Conservation (phyloP, 768 basidiomycete species). For the Strobilomyces echinocephalus region DNA sequence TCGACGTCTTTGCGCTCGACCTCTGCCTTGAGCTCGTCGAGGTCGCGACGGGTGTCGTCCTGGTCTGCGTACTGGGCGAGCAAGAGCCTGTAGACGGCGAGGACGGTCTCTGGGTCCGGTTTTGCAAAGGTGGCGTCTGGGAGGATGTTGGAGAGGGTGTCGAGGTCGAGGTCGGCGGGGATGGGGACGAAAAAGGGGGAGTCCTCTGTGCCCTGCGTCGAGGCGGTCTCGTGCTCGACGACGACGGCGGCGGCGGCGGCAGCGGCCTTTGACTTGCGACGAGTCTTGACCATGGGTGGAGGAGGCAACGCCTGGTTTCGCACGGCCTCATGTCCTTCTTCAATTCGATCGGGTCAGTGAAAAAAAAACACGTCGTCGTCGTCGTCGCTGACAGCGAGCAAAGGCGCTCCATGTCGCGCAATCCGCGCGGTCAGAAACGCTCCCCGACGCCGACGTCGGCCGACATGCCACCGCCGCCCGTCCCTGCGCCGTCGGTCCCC, state of each 20-base stretch:
- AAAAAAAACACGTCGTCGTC: background rate
- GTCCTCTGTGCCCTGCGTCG: conserved; percentile 35
- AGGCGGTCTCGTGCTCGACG: conserved; percentile 32
- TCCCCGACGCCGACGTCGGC: conserved; percentile 73
- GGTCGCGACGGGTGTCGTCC: conserved; percentile 53
- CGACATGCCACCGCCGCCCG: conserved; percentile 40
- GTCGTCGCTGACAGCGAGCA: conserved; percentile 4
- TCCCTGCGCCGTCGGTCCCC: conserved; percentile 35
- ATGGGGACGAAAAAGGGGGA: conserved; percentile 38
- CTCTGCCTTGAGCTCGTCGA: conserved; percentile 69
- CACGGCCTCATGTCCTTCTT: conserved; percentile 65
- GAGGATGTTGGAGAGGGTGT: conserved; percentile 52
- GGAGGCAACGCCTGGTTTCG: too few relatives aligned
- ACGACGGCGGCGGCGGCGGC: conserved; percentile 25
- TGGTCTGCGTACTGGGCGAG: conserved; percentile 52
- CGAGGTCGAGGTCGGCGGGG: conserved; percentile 65
- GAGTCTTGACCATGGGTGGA: conserved; percentile 41
- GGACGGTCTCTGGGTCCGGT: conserved; percentile 55
- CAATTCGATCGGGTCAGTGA: conserved; percentile 69
- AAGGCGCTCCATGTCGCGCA: conserved; percentile 74
- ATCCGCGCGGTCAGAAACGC: conserved; percentile 64
- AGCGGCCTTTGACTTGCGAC: conserved; percentile 57
- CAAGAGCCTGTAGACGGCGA: conserved; percentile 59
- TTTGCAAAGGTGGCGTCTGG: conserved; percentile 56
- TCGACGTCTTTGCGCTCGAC: conserved; percentile 73